Conservation (phyloP, 208 protist species). For the Acanthamoeba lenticulata region DNA sequence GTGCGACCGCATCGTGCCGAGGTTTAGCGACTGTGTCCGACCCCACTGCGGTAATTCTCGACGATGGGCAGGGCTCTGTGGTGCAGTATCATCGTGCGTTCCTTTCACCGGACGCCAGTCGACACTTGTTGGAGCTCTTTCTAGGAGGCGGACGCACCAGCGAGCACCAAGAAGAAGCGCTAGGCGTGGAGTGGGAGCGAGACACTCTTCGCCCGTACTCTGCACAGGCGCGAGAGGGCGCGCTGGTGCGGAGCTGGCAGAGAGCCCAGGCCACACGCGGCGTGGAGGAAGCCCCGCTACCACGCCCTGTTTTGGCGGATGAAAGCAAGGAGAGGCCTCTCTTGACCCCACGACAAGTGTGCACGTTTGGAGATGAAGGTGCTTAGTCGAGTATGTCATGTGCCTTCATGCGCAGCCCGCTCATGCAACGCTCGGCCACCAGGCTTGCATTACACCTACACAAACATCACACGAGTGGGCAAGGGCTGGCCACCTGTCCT, state of each 20-base stretch:
- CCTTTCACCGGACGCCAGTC: not conserved
- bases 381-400: no score
- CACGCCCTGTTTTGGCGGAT: not conserved
- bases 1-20: no score
- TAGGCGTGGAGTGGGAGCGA: not conserved
- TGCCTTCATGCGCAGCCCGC: not conserved
- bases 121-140: not conserved
- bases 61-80: not conserved
- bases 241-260: not conserved
- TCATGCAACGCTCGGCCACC: not conserved
- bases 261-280: not conserved
- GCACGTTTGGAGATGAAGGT: slow-evolving; percentile 3
- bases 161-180: not conserved
- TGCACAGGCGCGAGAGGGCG: not conserved
- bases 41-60: not conserved
- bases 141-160: not conserved
- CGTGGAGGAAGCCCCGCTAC: not conserved
- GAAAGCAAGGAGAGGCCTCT: not conserved
- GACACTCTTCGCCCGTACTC: not conserved
- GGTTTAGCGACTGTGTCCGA: no score
- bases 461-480: slow-evolving; percentile 32
- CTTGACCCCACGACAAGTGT: not conserved
- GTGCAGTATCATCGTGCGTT: not conserved
- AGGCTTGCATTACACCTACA: not conserved
- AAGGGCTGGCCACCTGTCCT: slow-evolving; percentile 24